Conservation (phyloP, 148 eudicot genomes). For the Beta vulgaris region DNA sequence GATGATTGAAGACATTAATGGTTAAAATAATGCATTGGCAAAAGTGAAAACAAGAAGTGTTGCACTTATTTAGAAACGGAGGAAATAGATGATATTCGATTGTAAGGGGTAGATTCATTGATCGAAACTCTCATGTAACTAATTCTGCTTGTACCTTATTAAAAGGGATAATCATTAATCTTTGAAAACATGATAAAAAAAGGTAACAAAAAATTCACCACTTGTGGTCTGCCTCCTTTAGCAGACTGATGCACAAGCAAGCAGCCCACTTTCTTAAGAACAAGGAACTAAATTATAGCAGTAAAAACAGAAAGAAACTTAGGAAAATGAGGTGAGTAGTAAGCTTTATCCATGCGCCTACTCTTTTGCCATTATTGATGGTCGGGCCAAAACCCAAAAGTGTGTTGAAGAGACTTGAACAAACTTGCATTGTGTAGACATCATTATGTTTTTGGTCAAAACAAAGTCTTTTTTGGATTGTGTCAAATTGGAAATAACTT, state of each 20-base stretch:
- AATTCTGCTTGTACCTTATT: no score
- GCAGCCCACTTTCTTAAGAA: neutral
- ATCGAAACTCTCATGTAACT: no score
- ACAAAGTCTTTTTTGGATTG: neutral
- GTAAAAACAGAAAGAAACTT: no score
- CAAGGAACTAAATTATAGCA: no score
- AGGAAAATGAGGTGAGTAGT: neutral
- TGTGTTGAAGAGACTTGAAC: neutral
- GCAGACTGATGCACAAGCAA: slow-evolving; percentile 4
- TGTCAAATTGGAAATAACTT: no score
- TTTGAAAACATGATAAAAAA: neutral
- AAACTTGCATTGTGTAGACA: neutral
- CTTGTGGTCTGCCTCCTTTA: neutral
- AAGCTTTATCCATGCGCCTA: slow-evolving; percentile 24
- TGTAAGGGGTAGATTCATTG: no score
- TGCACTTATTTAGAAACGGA: no score
- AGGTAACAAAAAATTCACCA: neutral
- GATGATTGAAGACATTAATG: no score
- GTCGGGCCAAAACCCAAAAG: slow-evolving; percentile 31
- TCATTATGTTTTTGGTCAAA: slow-evolving; percentile 10
- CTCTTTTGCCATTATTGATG: slow-evolving; percentile 16
- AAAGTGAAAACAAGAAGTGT: no score
- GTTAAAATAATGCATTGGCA: no score
- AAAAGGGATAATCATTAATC: no score
- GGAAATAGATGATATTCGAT: no score